These are phyloP conservation scores for Hyphodiscus sp. DNA, from an alignment of 2,329 filamentous ascomycete genomes.

Conservation along the genomic window DNA sequence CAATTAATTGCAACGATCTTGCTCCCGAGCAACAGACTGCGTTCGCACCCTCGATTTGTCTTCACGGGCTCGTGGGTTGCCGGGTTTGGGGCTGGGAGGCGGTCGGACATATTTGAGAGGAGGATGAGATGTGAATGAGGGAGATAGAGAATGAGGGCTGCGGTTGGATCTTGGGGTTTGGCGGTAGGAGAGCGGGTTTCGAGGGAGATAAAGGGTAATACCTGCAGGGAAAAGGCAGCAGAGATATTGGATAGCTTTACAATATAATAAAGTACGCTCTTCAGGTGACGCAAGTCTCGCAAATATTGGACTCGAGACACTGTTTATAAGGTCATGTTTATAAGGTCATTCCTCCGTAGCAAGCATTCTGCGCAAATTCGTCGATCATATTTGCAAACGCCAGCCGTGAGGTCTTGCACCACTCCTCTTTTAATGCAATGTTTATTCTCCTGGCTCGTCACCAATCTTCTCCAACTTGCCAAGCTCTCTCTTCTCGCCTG, in stretches of 20 bases:
- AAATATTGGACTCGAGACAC: not conserved
- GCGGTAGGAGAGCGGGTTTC: not conserved
- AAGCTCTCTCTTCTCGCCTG: conserved; percentile 85
- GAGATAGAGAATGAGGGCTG: conserved; percentile 8
- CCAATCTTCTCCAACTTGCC: conserved; percentile 94
- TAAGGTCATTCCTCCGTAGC: not conserved
- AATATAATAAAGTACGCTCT: not conserved
- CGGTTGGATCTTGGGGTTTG: conserved; percentile 6
- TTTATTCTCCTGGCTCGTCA: conserved; percentile 56
- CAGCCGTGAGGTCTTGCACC: not conserved
- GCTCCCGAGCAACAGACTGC: conserved; percentile 35
- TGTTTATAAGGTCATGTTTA: not conserved
- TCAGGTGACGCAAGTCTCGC: not conserved
- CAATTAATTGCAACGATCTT: conserved; percentile 66
- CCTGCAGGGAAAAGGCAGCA: not conserved
- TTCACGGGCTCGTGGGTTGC: conserved; percentile 22
- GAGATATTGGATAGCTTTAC: too few relatives aligned
- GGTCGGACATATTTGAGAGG: conserved; percentile 45
- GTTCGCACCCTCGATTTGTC: conserved; percentile 28
- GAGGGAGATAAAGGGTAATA: not conserved
- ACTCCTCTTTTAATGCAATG: not conserved
- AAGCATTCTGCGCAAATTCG: not conserved
- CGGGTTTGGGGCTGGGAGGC: conserved; percentile 32
- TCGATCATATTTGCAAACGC: conserved; percentile 1
- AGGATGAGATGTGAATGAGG: conserved; percentile 9